Base-by-base conservation (phyloP, 2,329 filamentous ascomycete species). In the Colletotrichum sp. region DNA sequence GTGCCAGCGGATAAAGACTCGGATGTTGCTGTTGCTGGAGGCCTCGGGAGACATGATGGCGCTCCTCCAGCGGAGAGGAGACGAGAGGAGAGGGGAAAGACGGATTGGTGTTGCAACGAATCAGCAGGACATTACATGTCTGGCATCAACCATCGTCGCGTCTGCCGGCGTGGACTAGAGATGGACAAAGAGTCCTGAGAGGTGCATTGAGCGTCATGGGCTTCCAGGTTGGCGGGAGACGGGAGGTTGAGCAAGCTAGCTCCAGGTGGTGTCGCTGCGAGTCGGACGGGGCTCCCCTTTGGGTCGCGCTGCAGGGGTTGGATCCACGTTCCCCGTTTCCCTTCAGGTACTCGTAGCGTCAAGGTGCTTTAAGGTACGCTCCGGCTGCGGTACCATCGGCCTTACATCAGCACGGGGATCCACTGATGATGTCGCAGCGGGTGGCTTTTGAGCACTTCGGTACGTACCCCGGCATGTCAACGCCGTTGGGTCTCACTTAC, bases 1-100 rank as follows among this genome's bases (percentile, higher is more conserved):
- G 84, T 95, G 94, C 95, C 96, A 99, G 87, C 94, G 93, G 85
- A 99, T 95, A 85, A 96, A 98, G 86, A 98, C 96, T 85, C 96
- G 95, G 84, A 99, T 95, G 88, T 98, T 96, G 86, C 87, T 88
- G 88, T 98, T 96, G 86, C 87, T 88, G 77, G 84, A 81, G 79
- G 81, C 83, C 81, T 90, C 88, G 79, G 88, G 84, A 79, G 88
- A 84, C 89, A 91, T 91, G 82, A 80, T 86, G 82, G 76, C 75
- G 69, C 75, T 77, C 75, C 71, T 77, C 67, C 36, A 39, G 76
- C 79, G 78, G 62, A 61, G 36, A 66, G 55, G 62, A 66, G 69
- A 69, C 70, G 62, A 11, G 64, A 62, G 49, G 62, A 25, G 27
- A 61, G 36, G 69, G 36, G 30, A 25, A 32, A 32, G 44, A 52